Conservation (phyloP, 805 yeast species). For the Wickerhamomyces alni region DNA sequence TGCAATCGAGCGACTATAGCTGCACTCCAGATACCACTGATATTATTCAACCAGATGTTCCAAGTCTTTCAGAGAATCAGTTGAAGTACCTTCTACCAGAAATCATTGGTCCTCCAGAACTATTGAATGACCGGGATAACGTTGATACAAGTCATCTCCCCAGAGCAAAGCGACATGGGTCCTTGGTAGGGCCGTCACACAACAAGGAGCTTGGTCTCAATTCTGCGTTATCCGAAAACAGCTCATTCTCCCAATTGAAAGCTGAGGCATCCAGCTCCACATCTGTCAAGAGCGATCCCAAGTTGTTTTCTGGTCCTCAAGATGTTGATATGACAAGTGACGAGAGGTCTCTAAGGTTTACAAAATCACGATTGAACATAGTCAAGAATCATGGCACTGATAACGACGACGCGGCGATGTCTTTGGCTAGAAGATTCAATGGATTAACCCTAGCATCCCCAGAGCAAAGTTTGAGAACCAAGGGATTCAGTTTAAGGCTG, state of each 20-base stretch:
- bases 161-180: too few relatives aligned
- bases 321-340: neutral
- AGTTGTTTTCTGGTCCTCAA: neutral
- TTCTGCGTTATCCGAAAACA: neutral
- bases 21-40: slow-evolving; percentile 17
- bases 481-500: slow-evolving; percentile 2
- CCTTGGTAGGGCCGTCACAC: too few relatives aligned
- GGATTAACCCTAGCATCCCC: slow-evolving; percentile 1
- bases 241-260: neutral
- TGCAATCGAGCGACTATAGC: slow-evolving; percentile 21
- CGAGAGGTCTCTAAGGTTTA: neutral
- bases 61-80: neutral
- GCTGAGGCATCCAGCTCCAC: too few relatives aligned
- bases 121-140: neutral
- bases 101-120: neutral
- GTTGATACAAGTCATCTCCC: neutral
- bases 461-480: neutral
- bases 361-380: too few relatives aligned
- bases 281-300: too few relatives aligned
- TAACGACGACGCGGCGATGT: slow-evolving; percentile 2
- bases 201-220: neutral
- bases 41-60: neutral
- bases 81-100: slow-evolving; percentile 1
- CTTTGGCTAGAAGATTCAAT: slow-evolving; percentile 9
- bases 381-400: neutral